A percentile compares a stretch with the other conserved stretches of the same genome.
These are phyloP conservation scores for Boletus rufocinnamomeus DNA, from an alignment of 768 basidiomycete species.

Conservation along the genomic window DNA sequence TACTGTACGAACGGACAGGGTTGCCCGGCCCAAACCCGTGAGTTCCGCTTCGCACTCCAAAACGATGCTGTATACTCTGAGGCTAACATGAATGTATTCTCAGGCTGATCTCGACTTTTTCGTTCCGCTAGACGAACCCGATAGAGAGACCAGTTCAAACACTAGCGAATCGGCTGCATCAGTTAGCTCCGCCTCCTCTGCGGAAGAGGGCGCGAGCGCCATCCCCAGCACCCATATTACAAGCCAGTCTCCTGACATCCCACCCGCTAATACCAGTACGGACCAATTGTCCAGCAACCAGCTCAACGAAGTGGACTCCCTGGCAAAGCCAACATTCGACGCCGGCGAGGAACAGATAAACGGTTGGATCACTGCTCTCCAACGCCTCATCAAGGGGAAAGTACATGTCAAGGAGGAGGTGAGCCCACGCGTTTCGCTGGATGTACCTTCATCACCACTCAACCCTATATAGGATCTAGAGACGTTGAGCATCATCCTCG, in stretches of 20 bases:
- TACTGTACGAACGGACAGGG: conserved; percentile 26
- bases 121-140: conserved; percentile 5
- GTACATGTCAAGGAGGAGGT: conserved; percentile 28
- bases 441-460: background rate
- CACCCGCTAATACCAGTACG: background rate
- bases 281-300: background rate
- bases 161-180: conserved; percentile 9
- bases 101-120: conserved; percentile 20
- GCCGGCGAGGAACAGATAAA: conserved; percentile 11
- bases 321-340: background rate
- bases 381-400: conserved; percentile 35
- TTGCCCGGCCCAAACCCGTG: conserved; percentile 25
- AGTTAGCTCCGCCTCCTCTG: background rate
- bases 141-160: conserved; percentile 5
- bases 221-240: conserved; percentile 23
- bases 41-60: background rate
- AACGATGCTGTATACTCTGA: background rate
- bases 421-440: background rate
- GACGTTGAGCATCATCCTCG: conserved; percentile 29
- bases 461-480: conserved; percentile 26
- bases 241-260: conserved; percentile 19
- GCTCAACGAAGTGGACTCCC: background rate
- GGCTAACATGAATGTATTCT: background rate
- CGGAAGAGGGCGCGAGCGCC: conserved; percentile 1
- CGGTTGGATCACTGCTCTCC: conserved; percentile 25